Base-by-base conservation (phyloP, 805 yeast genomes). In the Phaffomyces thermotolerans region DNA sequence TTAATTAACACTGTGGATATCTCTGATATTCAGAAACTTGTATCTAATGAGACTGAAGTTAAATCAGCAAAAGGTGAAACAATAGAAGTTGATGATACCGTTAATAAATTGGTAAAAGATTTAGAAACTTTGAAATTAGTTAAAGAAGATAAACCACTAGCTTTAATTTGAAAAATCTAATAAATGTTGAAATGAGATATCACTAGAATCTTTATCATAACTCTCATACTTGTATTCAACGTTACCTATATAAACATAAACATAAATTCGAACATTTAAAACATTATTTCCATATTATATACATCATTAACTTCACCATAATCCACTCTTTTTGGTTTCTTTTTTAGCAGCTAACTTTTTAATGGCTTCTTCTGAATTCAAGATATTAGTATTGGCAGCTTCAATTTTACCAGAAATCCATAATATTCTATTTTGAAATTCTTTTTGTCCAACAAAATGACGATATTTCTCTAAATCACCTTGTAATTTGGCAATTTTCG, bases 371-470 rank as follows among this genome's bases (percentile, higher is more conserved):
- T 82, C 89, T 43, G 73, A 68, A 2, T 64, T 59, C 20, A 65
- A 53, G 34, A 83, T 74, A 36, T 62, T 75, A 9, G 58, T 60
- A 39, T 82, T 87, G 30, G 85, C 73, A 1, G 68, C 66, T 9
- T 76, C 77, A 47, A 90, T 78, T 65, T 88, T 88, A 25, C 65
- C 71, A 8, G 83, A 73, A 37, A 90, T 62, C 53, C 84, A 90
- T 30, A 73, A 73, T 45, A 85, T 59, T 54, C 98, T 71, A 17
- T 71, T 71, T 46, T 69, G 75, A 58, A 85, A 73, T 41, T 77
- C 71, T 54, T 75, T 78, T 22, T 71, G 63, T 40, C 73, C 75
- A 2, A 68, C 71, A 33, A 79, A 66, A 37, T 67, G 69, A 1
- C 79, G 72, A 41, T 85, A 70, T 24, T 70, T 71, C n/a, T 65